Percentiles rank a stretch among this genome's conserved stretches.
Conservation (phyloP, 2,329 filamentous ascomycete genomes). For the Ploettnerulaceae sp. region DNA sequence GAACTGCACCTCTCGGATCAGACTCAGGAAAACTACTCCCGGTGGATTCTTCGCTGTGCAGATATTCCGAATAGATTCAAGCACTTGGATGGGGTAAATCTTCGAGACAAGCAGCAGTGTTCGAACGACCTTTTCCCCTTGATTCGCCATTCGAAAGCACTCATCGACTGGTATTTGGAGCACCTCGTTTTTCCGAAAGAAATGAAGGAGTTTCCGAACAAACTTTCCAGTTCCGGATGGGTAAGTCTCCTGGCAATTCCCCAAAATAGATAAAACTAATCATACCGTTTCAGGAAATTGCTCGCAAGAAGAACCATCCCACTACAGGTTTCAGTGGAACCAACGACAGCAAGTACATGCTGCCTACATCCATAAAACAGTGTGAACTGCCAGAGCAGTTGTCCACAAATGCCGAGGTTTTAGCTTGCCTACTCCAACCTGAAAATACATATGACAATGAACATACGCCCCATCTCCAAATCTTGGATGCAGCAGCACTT, state of each 20-base stretch:
- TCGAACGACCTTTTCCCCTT: constrained; percentile 45
- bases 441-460: constrained; percentile 51
- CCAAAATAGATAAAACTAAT: no score
- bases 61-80: constrained; percentile 37
- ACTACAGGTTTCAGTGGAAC: constrained; percentile 68
- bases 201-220: constrained; percentile 57
- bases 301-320: constrained; percentile 38
- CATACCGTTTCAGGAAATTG: no score
- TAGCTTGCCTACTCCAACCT: constrained; percentile 50
- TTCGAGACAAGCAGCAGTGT: constrained; percentile 50
- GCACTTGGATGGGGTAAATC: constrained; percentile 49
- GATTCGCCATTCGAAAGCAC: constrained; percentile 47
- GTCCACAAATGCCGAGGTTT: constrained; percentile 64
- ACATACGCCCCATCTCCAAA: no score
- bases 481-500: constrained; percentile 42
- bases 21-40: constrained; percentile 44
- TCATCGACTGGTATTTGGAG: constrained; percentile 59
- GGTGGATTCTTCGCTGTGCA: constrained; percentile 41
- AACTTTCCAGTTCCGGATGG: constrained; percentile 64
- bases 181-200: constrained; percentile 56
- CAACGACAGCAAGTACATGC: constrained; percentile 52
- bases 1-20: constrained; percentile 49
- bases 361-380: constrained; percentile 58
- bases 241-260: no score
- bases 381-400: constrained; percentile 48